Base-by-base conservation (phyloP, 371 early-diverging fungal genomes). In the Mucor mucedo region DNA sequence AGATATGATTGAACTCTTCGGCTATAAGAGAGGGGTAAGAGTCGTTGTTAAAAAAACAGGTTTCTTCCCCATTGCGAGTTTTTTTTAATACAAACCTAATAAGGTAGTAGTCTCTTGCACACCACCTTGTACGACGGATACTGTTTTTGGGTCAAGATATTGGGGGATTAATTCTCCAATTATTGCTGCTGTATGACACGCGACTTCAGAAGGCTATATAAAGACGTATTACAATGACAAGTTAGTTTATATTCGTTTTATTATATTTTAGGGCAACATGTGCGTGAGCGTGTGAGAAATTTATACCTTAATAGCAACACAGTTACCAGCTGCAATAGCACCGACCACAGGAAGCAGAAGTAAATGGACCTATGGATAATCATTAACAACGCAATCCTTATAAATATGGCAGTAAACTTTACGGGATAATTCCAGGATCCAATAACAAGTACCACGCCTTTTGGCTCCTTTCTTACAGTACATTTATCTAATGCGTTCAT, bases 271-370 rank as follows among this genome's bases (percentile, higher is more conserved):
- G 21, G 21, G 1, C 21, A 21, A 21, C 21, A 21, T 21, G 21
- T 11, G 40, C 21, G 16, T 55, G 55, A 50, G 13, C 21, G 50
- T 50, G 32, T 50, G 38, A 39, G 10, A 16, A 10, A 9, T 40
- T 54, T 2, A 57, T 66, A 79, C 80, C 80, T 98, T 98, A 57
- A 96, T 38, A 3, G 93, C 72, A 32, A 84, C 93, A 10, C 89
- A 88, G 78, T 93, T 93, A n/a, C 98, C 98, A 1, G 94, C 94
- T 21, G 94, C 96, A 62, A 98, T 87, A 3, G 96, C 97, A 13
- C 93, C 92, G 2, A 91, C 83, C 5, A 94, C 66, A 4, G 98
- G 97, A 7, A 82, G 64, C n/a, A 96, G 61, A 4, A 84, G 27
- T 39, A 96, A 77, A 52, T 88, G 81, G 40, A 80, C 54, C 80